Evolutionary conservation across 176 grass and related monocot genomes (phyloP).

Genomic region (Carex scoparia): DNA sequence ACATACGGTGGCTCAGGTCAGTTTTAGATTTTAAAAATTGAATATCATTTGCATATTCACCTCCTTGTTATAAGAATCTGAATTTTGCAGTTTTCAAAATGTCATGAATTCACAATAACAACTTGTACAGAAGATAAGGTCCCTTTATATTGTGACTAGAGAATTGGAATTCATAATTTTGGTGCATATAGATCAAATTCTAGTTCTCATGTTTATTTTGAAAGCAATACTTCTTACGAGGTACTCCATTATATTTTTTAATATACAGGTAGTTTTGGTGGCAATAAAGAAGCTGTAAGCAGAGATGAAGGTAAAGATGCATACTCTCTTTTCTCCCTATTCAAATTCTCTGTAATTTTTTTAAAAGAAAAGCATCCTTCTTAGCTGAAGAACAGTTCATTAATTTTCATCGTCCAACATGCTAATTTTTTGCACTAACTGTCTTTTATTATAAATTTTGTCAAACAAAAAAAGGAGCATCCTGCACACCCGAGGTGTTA

Average conservation of each 20-base stretch:
- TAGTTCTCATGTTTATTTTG: no score
- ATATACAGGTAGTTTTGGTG: conserved; percentile 59
- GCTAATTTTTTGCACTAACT: not conserved
- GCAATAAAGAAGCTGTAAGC: conserved; percentile 51
- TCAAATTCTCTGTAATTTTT: not conserved
- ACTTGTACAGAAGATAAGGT: not conserved
- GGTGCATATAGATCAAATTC: no score
- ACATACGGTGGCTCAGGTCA: conserved; percentile 59
- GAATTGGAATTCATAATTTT: no score
- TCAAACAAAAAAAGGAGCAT: conserved; percentile 43
- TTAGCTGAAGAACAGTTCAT: not conserved
- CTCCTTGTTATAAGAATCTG: not conserved
- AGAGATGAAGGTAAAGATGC: conserved; percentile 46
- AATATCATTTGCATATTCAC: not conserved
- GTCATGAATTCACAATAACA: not conserved
- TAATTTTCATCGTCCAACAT: not conserved
- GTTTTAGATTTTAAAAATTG: not conserved
- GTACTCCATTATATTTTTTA: conserved; percentile 7
- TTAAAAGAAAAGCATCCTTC: not conserved
- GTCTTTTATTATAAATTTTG: conserved; percentile 20
- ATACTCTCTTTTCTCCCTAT: not conserved
- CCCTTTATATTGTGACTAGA: not conserved
- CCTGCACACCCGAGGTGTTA: conserved; percentile 82
- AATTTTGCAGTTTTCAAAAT: not conserved
- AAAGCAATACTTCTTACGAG: not conserved